Conservation (phyloP, 2,329 filamentous ascomycete genomes). For the Alternaria viburni region DNA sequence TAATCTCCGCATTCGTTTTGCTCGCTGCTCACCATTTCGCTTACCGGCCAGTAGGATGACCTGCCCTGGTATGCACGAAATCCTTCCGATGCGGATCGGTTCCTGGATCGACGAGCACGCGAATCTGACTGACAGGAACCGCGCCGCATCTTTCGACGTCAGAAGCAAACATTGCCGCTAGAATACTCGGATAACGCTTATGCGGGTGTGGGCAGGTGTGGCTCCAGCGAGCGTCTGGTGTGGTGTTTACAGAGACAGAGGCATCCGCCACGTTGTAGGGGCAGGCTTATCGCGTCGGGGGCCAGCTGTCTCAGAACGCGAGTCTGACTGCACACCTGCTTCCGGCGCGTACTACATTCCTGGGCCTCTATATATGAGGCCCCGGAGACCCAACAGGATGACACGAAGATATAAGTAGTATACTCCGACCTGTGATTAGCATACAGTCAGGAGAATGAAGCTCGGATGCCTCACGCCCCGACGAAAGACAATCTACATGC, state of each 20-base stretch:
- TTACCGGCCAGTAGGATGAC: slow-evolving; percentile 15
- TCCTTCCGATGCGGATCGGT: slow-evolving; percentile 13
- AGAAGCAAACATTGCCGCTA: not conserved
- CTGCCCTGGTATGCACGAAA: slow-evolving; percentile 15
- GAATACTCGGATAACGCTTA: not conserved
- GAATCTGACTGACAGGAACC: not conserved
- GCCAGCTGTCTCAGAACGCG: not conserved
- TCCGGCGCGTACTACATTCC: not conserved
- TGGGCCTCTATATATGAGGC: not conserved
- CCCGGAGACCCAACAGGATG: not conserved
- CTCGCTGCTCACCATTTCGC: slow-evolving; percentile 24
- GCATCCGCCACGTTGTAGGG: not conserved
- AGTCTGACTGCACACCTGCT: not conserved
- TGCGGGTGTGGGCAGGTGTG: not conserved
- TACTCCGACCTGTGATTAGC: not conserved
- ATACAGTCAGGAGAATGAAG: not conserved
- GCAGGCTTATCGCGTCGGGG: not conserved
- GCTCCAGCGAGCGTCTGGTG: not conserved
- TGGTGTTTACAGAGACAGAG: not conserved
- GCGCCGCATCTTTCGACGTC: not conserved
- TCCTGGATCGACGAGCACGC: slow-evolving; percentile 6
- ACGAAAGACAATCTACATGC: not conserved
- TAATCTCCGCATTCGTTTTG: slow-evolving; percentile 19
- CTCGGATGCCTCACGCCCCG: not conserved
- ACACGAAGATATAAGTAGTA: not conserved